A percentile compares a stretch with the other conserved stretches of the same genome.
Conservation (phyloP, 345 rosid species). For the Eucalyptus tenuipes region DNA sequence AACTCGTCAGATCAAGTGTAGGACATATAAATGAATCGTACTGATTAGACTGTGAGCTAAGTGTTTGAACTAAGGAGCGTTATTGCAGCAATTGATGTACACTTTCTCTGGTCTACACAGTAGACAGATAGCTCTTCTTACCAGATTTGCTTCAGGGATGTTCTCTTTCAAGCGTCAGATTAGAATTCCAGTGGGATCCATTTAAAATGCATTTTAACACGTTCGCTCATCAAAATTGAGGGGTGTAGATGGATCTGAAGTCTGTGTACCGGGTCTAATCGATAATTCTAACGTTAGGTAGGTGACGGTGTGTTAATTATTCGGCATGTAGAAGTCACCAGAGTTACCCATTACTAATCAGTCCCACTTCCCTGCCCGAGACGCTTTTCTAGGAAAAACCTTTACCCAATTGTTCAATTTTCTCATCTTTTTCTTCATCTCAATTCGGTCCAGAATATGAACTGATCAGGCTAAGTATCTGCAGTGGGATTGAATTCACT, state of each 20-base stretch:
- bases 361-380: neutral
- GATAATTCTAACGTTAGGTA: neutral
- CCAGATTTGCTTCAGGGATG: neutral
- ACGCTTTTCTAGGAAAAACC: neutral
- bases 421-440: neutral
- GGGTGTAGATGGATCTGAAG: neutral
- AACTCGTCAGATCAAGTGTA: neutral
- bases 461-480: neutral
- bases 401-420: neutral
- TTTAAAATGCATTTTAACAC: neutral
- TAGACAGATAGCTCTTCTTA: neutral
- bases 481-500: neutral
- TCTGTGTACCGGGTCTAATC: neutral
- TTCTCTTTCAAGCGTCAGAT: neutral
- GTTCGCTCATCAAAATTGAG: neutral
- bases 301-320: neutral
- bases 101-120: neutral
- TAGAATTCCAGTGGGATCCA: neutral
- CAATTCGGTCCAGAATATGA: neutral
- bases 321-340: neutral
- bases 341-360: neutral
- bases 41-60: neutral
- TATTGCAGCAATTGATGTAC: neutral
- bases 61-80: neutral
- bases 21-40: neutral